Base-by-base conservation (phyloP, 805 yeast species). In the Kazachstania bromeliacearum region DNA sequence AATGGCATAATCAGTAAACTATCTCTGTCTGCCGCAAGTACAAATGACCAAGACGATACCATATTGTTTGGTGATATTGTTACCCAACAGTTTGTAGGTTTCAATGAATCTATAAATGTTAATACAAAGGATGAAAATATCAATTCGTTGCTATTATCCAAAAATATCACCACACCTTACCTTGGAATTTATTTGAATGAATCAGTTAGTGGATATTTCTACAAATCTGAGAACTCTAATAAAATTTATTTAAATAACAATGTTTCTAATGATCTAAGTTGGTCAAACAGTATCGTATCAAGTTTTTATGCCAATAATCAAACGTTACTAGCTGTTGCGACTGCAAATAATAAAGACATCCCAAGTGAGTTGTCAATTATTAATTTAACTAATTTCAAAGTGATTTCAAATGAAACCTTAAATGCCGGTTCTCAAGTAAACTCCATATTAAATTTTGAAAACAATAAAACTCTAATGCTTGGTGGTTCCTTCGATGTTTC, bases 401-500 rank as follows among this genome's bases (percentile, higher is more conserved):
- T 56, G 13, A 52, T 76, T 17, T 55, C 56, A 10, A 28, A 62
- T 7, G 36, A 55, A 14, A 51, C 61, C 7, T 55, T 70, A 2
- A 54, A 64, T 8, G 59, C 62, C 3, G 42, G 44, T 4, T 59
- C 63, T n/a, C 49, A 54, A 6, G 66, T 76, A 10, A 63, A 64
- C 10, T 55, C 73, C 1, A 55, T 72, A 35, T 43, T 68, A 13
- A 61, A 62, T 23, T 65, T 68, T 22, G 63, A 62, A 17, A 59
- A 57, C 20, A 62, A 66, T 20, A 36, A 60, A 6, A 61, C 68
- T 2, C 47, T 64, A 14, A 58, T 85, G 19, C 64, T 83, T 9
- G 95, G 82, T 27, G 96, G 96, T 17, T 65, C 70, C 29, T 85
- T 83, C 52, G 53, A 64, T 15, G 77, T 82, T 2, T 78, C 80